phyloP scores from a whole-genome alignment of 2,329 filamentous ascomycete species.

The Rutstroemia sp. region DNA sequence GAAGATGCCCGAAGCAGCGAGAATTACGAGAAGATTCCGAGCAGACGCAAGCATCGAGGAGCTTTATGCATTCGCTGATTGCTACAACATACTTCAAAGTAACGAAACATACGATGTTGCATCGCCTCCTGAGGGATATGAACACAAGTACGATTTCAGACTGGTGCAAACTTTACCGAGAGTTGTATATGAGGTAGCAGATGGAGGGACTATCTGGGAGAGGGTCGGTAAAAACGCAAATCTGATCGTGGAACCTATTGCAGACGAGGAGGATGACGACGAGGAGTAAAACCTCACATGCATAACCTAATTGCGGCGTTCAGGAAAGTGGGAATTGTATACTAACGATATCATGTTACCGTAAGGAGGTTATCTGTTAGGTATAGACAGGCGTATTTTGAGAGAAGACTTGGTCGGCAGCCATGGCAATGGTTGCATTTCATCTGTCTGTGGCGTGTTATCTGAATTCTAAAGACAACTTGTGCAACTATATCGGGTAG shows the following conservation, averaged over 20 bases:
- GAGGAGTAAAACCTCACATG: not conserved
- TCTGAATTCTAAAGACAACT: too few species aligned
- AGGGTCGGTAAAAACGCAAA: slow-evolving; percentile 78
- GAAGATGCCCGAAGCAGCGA: slow-evolving; percentile 55
- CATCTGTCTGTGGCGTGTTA: too few species aligned
- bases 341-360: too few species aligned
- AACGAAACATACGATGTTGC: slow-evolving; percentile 2
- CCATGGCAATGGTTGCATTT: too few species aligned
- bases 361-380: too few species aligned
- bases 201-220: slow-evolving; percentile 58
- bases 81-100: slow-evolving; percentile 55
- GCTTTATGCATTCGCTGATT: slow-evolving; percentile 94
- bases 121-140: slow-evolving; percentile 55
- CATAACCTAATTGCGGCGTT: too few species aligned
- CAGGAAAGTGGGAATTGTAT: too few species aligned
- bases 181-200: slow-evolving; percentile 66
- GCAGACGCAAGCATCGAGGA: slow-evolving; percentile 61
- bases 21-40: slow-evolving; percentile 69
- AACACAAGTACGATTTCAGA: slow-evolving; percentile 77
- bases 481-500: too few species aligned
- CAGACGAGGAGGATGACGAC: slow-evolving; percentile 29
- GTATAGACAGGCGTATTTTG: too few species aligned
- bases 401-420: too few species aligned
- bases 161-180: slow-evolving; percentile 82
- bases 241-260: slow-evolving; percentile 73